phyloP scores from a whole-genome alignment of 208 protist species.

The Tritrichomonas musculus region DNA sequence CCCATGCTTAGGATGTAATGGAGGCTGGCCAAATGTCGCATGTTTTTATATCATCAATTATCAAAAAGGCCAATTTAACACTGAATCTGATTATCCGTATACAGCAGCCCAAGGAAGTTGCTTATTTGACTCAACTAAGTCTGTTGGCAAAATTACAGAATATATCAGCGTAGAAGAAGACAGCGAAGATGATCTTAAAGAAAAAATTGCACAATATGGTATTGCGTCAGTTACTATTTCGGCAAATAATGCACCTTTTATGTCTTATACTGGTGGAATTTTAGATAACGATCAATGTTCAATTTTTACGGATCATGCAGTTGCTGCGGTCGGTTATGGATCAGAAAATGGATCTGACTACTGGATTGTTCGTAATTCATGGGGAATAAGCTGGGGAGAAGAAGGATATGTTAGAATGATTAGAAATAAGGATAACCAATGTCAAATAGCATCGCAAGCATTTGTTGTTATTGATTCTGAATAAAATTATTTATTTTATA shows the following conservation, averaged over 20 bases:
- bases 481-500: too few species aligned
- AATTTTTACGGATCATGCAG: neutral
- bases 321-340: slow-evolving; percentile 27
- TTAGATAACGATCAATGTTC: slow-evolving; percentile 40
- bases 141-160: neutral
- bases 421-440: slow-evolving; percentile 4
- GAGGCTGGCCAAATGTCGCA: slow-evolving; percentile 25
- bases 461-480: too few species aligned
- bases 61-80: neutral
- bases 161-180: slow-evolving; percentile 31
- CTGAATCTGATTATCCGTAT: neutral
- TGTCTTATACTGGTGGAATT: slow-evolving; percentile 44
- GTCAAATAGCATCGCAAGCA: slow-evolving; percentile 31
- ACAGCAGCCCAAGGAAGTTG: neutral
- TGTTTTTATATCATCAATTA: slow-evolving; percentile 33
- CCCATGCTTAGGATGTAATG: slow-evolving; percentile 30
- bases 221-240: slow-evolving; percentile 48
- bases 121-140: neutral
- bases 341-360: neutral
- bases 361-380: too few species aligned
- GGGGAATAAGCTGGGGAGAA: slow-evolving; percentile 48
- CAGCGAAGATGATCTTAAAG: slow-evolving; percentile 35
- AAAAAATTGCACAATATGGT: neutral
- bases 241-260: slow-evolving; percentile 38
- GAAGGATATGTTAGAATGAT: slow-evolving; percentile 44